Evolutionary conservation across 495 filamentous ascomycete species (phyloP).

Genomic region (Podospora australis): DNA sequence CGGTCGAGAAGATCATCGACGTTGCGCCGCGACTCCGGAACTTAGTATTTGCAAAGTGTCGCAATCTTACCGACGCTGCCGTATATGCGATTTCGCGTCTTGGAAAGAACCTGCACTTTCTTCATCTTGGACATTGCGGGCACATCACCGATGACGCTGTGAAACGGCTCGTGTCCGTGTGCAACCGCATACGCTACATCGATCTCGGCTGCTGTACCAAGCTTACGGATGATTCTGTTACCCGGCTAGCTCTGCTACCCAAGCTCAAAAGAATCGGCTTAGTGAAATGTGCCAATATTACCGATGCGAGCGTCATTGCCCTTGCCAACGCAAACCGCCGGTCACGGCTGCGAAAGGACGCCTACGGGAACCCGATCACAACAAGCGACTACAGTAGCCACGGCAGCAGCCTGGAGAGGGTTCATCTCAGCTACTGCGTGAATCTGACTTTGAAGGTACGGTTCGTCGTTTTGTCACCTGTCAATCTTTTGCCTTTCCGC

Average conservation of each 20-base stretch:
- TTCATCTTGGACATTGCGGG: constrained; percentile 90
- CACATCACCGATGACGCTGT: constrained; percentile 86
- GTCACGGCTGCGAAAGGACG: constrained; percentile 45
- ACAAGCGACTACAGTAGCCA: constrained; percentile 39
- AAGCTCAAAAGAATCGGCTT: constrained; percentile 91
- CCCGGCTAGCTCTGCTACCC: constrained; percentile 74
- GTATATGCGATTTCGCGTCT: constrained; percentile 83
- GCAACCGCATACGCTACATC: constrained; percentile 95
- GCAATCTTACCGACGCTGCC: constrained; percentile 81
- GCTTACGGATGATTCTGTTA: constrained; percentile 83
- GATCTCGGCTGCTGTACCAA: constrained; percentile 92
- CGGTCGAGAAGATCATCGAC: constrained; percentile 78
- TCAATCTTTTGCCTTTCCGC: constrained; percentile 10
- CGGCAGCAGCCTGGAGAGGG: constrained; percentile 68
- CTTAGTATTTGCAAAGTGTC: constrained; percentile 89
- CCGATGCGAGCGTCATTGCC: constrained; percentile 78
- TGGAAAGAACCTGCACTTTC: constrained; percentile 92
- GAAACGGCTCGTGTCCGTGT: constrained; percentile 69
- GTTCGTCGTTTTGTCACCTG: constrained; percentile 7
- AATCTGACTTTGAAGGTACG: constrained; percentile 73
- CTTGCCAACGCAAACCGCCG: constrained; percentile 58
- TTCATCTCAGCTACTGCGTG: constrained; percentile 95
- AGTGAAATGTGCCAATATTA: constrained; percentile 88
- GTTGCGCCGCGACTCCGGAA: constrained; percentile 86
- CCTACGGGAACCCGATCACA: constrained; percentile 24